Conservation (phyloP, 2,329 filamentous ascomycete species). For the Sordariomycetes sp. region DNA sequence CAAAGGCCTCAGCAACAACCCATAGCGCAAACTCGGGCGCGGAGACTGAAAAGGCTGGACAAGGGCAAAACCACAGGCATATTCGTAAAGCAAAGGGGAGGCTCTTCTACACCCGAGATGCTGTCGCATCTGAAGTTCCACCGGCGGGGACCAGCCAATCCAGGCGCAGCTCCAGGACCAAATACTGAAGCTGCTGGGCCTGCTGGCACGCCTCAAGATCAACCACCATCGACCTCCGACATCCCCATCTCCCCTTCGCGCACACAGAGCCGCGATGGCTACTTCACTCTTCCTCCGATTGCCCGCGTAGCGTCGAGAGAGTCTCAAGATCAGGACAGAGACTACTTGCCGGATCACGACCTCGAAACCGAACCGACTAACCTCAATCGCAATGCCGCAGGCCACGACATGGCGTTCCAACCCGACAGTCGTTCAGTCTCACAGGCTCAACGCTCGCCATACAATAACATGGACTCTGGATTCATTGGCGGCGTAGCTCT, state of each 20-base stretch:
- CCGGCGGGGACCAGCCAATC: slow-evolving; percentile 43
- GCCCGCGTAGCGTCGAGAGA: slow-evolving; percentile 35
- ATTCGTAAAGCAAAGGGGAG: no score
- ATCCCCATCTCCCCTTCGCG: background rate
- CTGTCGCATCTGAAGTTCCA: slow-evolving; percentile 49
- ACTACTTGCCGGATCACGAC: slow-evolving; percentile 12
- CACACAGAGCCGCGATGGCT: background rate
- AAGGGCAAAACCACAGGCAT: no score
- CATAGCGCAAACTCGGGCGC: no score
- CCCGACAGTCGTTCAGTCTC: slow-evolving; percentile 15
- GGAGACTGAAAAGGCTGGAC: no score
- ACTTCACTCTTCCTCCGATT: slow-evolving; percentile 43
- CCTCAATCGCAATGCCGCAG: slow-evolving; percentile 12
- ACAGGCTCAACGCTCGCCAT: slow-evolving; percentile 20
- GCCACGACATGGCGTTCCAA: slow-evolving; percentile 10
- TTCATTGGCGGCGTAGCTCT: slow-evolving; percentile 49
- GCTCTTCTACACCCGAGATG: no score
- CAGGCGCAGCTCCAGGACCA: no score
- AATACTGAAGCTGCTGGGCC: no score
- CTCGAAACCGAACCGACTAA: slow-evolving; percentile 3
- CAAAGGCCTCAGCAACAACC: no score
- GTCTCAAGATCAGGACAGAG: slow-evolving; percentile 9
- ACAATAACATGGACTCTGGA: slow-evolving; percentile 28
- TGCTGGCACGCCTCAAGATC: slow-evolving; percentile 10
- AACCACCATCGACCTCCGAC: slow-evolving; percentile 24